Conservation (phyloP, 2,329 filamentous ascomycete species). For the Aspergillus sp. region DNA sequence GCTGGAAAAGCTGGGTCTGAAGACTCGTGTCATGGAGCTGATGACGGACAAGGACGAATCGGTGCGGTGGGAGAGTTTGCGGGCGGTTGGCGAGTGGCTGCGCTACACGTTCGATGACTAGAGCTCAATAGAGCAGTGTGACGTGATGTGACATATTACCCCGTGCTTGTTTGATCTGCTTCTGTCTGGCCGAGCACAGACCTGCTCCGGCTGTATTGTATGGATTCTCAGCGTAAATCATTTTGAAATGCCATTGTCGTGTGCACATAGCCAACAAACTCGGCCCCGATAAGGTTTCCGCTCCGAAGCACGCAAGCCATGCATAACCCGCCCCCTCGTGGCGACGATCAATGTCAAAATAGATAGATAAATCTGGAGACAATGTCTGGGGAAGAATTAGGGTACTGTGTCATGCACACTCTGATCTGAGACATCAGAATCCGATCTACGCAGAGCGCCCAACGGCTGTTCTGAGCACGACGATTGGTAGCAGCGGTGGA, state of each 20-base stretch:
- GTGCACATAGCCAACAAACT: constrained; percentile 9
- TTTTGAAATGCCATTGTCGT: constrained; percentile 6
- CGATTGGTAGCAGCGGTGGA: constrained; percentile 22
- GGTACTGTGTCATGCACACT: neutral
- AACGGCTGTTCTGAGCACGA: constrained; percentile 7
- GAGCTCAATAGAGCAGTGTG: neutral
- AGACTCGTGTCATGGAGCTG: constrained; percentile 86
- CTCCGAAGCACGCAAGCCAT: neutral
- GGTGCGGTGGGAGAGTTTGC: constrained; percentile 88
- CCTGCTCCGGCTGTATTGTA: constrained; percentile 5
- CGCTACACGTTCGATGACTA: constrained; percentile 66
- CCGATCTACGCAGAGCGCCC: neutral
- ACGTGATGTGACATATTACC: constrained; percentile 25
- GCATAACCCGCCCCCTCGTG: neutral
- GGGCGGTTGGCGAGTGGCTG: constrained; percentile 77
- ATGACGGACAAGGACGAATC: constrained; percentile 88
- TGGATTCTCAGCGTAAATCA: constrained; percentile 14
- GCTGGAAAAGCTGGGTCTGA: constrained; percentile 81
- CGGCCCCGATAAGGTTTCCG: neutral
- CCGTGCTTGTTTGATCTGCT: constrained; percentile 16
- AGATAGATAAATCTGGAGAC: neutral
- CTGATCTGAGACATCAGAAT: constrained; percentile 5
- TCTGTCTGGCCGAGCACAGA: constrained; percentile 3
- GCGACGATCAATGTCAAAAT: neutral
- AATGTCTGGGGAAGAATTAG: neutral